phyloP scores from a whole-genome alignment of 495 filamentous ascomycete genomes.

The Aspergillus funiculosus region DNA sequence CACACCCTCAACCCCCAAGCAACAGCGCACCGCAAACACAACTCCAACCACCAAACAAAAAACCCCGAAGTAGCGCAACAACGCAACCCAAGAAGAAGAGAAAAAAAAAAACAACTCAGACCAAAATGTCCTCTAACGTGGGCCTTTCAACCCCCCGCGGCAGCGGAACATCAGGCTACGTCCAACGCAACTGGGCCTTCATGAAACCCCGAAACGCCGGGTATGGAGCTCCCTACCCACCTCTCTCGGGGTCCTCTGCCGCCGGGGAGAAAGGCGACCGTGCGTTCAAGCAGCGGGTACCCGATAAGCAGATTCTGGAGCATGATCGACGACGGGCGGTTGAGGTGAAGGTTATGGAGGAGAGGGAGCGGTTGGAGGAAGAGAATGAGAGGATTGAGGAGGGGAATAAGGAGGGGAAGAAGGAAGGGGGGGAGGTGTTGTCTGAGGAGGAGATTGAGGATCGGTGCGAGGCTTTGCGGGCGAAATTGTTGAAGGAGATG shows the following conservation, averaged over 20 bases:
- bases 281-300: constrained; percentile 76
- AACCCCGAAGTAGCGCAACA: neutral
- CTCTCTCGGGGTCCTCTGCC: constrained; percentile 33
- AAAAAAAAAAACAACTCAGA: constrained; percentile 3
- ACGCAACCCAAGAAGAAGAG: neutral
- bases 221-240: constrained; percentile 51
- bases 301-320: constrained; percentile 86
- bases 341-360: constrained; percentile 87
- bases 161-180: constrained; percentile 92
- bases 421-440: constrained; percentile 59
- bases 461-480: constrained; percentile 28
- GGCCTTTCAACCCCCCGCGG: constrained; percentile 93
- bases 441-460: constrained; percentile 39
- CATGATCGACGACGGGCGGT: constrained; percentile 86
- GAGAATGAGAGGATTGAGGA: constrained; percentile 52
- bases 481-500: constrained; percentile 27
- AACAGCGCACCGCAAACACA: neutral
- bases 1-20: too few relatives aligned
- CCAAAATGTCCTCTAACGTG: constrained; percentile 89
- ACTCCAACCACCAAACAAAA: constrained; percentile 1
- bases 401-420: constrained; percentile 28
- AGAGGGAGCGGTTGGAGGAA: constrained; percentile 84
- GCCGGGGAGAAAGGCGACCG: constrained; percentile 22
- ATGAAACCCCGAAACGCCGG: constrained; percentile 64
- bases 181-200: constrained; percentile 89